Evolutionary conservation across 441 rosid genomes (phyloP).

Genomic region (Cnidoscolus chayamansa): DNA sequence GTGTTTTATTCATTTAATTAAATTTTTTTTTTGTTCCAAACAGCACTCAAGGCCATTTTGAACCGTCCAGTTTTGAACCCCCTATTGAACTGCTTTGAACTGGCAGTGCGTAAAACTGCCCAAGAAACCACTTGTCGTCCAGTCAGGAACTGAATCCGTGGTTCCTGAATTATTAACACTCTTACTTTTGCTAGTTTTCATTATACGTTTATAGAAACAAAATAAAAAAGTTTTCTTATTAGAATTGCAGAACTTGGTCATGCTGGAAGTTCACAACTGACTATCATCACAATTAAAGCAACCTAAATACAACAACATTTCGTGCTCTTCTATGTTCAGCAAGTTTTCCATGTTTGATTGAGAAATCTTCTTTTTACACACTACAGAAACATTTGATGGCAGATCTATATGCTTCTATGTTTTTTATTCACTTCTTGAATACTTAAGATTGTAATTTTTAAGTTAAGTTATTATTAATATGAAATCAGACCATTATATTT

Average conservation of each 20-base stretch:
- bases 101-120: no score
- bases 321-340: no score
- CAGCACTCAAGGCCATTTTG: no score
- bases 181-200: not conserved
- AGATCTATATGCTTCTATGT: not conserved
- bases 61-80: no score
- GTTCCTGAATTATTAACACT: no score
- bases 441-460: not conserved
- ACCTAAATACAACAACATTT: not conserved
- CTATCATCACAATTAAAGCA: not conserved
- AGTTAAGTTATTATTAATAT: not conserved
- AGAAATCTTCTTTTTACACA: not conserved
- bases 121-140: no score
- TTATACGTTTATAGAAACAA: not conserved
- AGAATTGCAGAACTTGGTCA: not conserved
- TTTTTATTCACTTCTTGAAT: not conserved
- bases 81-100: no score
- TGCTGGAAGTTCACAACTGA: not conserved
- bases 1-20: no score
- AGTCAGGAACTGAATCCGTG: no score
- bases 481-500: no score
- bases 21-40: no score
- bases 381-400: slow-evolving; percentile 5
- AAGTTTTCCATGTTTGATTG: not conserved
- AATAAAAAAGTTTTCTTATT: not conserved